A percentile compares a stretch with the other conserved stretches of the same genome.
Conservation (phyloP, 805 yeast genomes). For the Nakazawaea peltata region DNA sequence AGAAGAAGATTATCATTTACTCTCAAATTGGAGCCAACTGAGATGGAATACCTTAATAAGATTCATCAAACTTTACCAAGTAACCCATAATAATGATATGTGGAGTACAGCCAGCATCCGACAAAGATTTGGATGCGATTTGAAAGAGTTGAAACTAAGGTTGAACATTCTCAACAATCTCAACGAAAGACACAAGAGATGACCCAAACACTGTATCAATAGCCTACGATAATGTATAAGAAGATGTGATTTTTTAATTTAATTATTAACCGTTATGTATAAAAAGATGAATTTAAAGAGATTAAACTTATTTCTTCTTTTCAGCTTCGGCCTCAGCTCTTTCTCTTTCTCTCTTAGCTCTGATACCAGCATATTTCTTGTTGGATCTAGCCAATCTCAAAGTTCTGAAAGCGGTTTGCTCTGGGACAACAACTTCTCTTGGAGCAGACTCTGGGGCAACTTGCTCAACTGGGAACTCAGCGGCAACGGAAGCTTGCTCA, state of each 20-base stretch:
- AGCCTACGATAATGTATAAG: too few relatives aligned
- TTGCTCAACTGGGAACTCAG: conserved; percentile 90
- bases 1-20: not conserved
- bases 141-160: conserved; percentile 3
- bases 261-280: too few relatives aligned
- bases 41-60: conserved; percentile 4
- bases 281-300: too few relatives aligned
- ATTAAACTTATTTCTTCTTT: conserved; percentile 87
- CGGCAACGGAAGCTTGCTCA: conserved; percentile 65
- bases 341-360: conserved; percentile 96
- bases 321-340: conserved; percentile 99
- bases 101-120: not conserved
- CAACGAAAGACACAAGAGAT: not conserved
- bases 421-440: conserved; percentile 80
- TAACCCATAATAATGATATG: conserved; percentile 1
- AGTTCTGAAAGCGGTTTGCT: conserved; percentile 79
- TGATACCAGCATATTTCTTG: conserved; percentile 89
- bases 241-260: too few relatives aligned
- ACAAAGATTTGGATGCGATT: conserved; percentile 5
- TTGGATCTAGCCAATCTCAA: conserved; percentile 93
- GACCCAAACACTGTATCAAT: too few relatives aligned
- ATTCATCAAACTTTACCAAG: conserved; percentile 1
- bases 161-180: conserved; percentile 1
- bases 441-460: conserved; percentile 63
- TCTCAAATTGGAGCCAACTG: not conserved